Evolutionary conservation across 805 yeast genomes (phyloP).

Genomic region (Candida stauntonica): DNA sequence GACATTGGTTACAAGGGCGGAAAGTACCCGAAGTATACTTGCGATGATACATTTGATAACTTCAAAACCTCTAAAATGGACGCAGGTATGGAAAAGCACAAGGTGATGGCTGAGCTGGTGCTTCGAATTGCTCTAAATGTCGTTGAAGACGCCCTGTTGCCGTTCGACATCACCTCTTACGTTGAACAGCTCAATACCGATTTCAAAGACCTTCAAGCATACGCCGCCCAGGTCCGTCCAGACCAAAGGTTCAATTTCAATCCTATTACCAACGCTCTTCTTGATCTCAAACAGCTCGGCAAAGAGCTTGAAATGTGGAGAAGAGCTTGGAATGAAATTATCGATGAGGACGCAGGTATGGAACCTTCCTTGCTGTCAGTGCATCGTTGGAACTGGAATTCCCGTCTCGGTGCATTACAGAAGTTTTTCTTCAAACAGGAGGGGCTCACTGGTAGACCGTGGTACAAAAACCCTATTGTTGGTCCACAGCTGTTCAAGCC

Average conservation of each 20-base stretch:
- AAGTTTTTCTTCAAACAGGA: conserved; percentile 43
- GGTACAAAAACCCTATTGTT: conserved; percentile 61
- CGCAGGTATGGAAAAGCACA: conserved; percentile 50
- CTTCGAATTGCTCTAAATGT: conserved; percentile 50
- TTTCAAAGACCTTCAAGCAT: conserved; percentile 42
- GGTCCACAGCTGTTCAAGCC: conserved; percentile 68
- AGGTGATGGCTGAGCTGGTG: conserved; percentile 50
- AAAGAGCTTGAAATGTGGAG: conserved; percentile 50
- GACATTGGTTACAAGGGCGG: conserved; percentile 44
- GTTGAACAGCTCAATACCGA: conserved; percentile 41
- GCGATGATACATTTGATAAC: conserved; percentile 60
- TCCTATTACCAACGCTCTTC: conserved; percentile 28
- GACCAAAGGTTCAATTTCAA: conserved; percentile 27
- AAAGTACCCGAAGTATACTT: conserved; percentile 47
- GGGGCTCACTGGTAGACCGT: conserved; percentile 45
- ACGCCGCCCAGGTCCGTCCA: conserved; percentile 27
- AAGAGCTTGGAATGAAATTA: conserved; percentile 58
- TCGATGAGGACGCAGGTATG: conserved; percentile 47
- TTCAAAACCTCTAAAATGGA: conserved; percentile 47
- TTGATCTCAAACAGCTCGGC: conserved; percentile 41
- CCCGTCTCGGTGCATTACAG: conserved; percentile 54
- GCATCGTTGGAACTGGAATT: conserved; percentile 78
- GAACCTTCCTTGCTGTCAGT: conserved; percentile 73
- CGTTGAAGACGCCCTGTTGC: conserved; percentile 75
- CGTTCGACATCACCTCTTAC: conserved; percentile 52